A percentile compares a stretch with the other conserved stretches of the same genome.
Evolutionary conservation across 441 rosid genomes (phyloP).

Genomic region (Isatis lusitanica): DNA sequence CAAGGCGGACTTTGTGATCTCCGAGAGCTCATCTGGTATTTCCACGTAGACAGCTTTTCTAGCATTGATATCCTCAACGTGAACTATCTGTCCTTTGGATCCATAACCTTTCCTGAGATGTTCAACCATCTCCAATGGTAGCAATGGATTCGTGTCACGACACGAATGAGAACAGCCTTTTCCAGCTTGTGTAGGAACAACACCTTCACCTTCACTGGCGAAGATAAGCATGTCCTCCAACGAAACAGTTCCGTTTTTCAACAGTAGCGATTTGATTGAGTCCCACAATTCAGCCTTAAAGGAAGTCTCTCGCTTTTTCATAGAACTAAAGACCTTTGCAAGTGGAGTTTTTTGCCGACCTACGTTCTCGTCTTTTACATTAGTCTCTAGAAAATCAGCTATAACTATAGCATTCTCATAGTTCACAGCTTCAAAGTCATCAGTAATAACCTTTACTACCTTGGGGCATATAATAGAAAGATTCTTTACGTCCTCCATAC

Average conservation of each 20-base stretch:
- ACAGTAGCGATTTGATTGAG: slow-evolving; percentile 49
- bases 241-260: slow-evolving; percentile 48
- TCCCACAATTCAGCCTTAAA: slow-evolving; percentile 58
- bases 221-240: slow-evolving; percentile 64
- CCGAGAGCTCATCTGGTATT: slow-evolving; percentile 66
- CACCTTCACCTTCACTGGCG: slow-evolving; percentile 45
- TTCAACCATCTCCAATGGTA: slow-evolving; percentile 72
- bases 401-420: slow-evolving; percentile 52
- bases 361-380: slow-evolving; percentile 32
- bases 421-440: slow-evolving; percentile 39
- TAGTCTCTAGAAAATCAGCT: slow-evolving; percentile 42
- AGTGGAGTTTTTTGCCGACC: slow-evolving; percentile 51
- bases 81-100: slow-evolving; percentile 85
- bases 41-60: slow-evolving; percentile 61
- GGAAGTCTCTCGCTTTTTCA: slow-evolving; percentile 69
- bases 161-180: slow-evolving; percentile 49
- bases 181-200: slow-evolving; percentile 32
- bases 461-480: slow-evolving; percentile 72
- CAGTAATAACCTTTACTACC: slow-evolving; percentile 59
- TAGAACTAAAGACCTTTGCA: slow-evolving; percentile 50
- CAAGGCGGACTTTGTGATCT: slow-evolving; percentile 62
- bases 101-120: slow-evolving; percentile 83
- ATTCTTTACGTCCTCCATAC: slow-evolving; percentile 63
- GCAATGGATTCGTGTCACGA: slow-evolving; percentile 57
- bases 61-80: slow-evolving; percentile 64